Base-by-base conservation (phyloP, 352 stramenopile genomes). In the Globisporangium cylindrosporum region DNA sequence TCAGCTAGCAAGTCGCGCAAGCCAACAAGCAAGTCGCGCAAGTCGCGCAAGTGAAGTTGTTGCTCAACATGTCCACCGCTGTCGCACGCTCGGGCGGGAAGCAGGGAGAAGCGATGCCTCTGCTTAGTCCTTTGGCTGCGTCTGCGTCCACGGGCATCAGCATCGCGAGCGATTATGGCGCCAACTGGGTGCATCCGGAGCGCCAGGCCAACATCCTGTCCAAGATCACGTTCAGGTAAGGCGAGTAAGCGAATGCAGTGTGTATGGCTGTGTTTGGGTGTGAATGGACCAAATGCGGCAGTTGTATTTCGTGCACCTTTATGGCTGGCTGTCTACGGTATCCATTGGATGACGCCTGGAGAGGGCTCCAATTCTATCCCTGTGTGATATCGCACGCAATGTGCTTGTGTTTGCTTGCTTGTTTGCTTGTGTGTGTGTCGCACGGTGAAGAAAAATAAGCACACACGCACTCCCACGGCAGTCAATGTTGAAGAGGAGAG, bases 151-250 rank as follows among this genome's bases (percentile, higher is more conserved):
- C 48, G 3, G n/a, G 3, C 48, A 27, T 5, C 48, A 27, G 14
- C n/a, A 8, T 24, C 20, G 3, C 14, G 18, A 2, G 3, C 5
- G 34, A 18, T 14, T 27, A n/a, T 29, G 22, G 7, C 8, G 53
- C 27, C 51, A 24, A 43, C 1, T 61, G 51, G 49, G 62, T 62
- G 10, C 63, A 68, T 15, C 54, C 63, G 6, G 63, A 41, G 29
- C 27, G 36, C 20, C 63, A 36, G 0, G 57, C 65, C 1, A 70
- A 18, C 46, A n/a, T 59, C 9, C n/a, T 70, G 20, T 70, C 65
- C 41, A 60, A 60, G 65, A 38, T 65, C 25, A 70, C 65, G 9
- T 70, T 70, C 56, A 65, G 64, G 64, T 69, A 24, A n/a, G 53
- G 18, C 6, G 38, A 48, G 12, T 48, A 14, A 5, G 0, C 7